Base-by-base conservation (phyloP, 2,329 filamentous ascomycete species). In the Leptoxyphium fumago region DNA sequence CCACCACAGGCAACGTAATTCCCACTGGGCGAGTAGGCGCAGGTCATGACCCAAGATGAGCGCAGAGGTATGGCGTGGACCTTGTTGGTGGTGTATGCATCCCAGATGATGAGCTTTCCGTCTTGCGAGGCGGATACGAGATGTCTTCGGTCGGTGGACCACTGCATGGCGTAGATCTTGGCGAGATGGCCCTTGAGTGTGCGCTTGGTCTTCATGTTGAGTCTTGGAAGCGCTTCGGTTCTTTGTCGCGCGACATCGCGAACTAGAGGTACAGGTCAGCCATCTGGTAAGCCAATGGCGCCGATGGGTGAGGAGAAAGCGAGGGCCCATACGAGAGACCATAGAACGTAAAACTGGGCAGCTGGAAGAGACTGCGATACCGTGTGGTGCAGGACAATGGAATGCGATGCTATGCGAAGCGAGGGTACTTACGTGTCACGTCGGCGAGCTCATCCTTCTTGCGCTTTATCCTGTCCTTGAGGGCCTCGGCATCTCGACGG, bases 131-230 rank as follows among this genome's bases (percentile, higher is more conserved):
- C 91, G 10, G 91, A 96, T 43, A 98, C 91, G 48, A 96, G 78
- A 68, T 96, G 91, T 66, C 91, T 81, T 61, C 91, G 80, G 69
- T 98, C 91, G 52, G 91, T 98, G 29, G 91, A 96, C 91, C 91
- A 98, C 73, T 98, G 91, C 91, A 98, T 98, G 58, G 91, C 91
- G 67, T 98, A 98, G 60, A 98, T 98, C 72, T 98, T 98, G 58
- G 91, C 91, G 54, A 98, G 71, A 74, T 98, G 91, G 53, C 91
- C 91, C 72, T 96, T 96, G 54, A 98, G 75, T 42, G 88, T 95
- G 59, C 87, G 84, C 72, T 94, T 91, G 52, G 89, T 84, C 75
- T 91, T 94, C 91, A 98, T 96, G 62, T 89, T 77, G 66, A 93
- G 91, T 67, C 84, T 83, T 52, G 89, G 87, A 57, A 98, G 79